These are phyloP conservation scores for Coprinellus aureogranulatus DNA, from an alignment of 768 basidiomycete genomes.

Conservation along the genomic window DNA sequence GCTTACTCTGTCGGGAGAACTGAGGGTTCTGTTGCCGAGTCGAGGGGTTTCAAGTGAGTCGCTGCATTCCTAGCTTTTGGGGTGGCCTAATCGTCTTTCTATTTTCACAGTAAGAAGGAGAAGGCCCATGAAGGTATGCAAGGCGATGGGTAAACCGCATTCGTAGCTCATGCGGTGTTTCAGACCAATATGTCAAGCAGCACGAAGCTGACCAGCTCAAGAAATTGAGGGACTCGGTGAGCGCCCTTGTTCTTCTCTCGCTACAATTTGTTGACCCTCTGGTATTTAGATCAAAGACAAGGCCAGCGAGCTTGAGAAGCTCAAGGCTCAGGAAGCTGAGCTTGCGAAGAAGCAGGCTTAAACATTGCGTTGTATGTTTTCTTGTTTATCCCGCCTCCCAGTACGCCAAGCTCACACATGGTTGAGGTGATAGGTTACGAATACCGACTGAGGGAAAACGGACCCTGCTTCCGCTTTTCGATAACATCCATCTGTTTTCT, in stretches of 20 bases:
- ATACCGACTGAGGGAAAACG: too few relatives aligned
- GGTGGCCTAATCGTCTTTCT: slow-evolving; percentile 10
- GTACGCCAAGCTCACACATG: too few relatives aligned
- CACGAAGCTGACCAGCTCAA: slow-evolving; percentile 57
- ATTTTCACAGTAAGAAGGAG: slow-evolving; percentile 61
- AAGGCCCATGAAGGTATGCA: slow-evolving; percentile 56
- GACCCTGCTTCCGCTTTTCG: too few relatives aligned
- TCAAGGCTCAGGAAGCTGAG: slow-evolving; percentile 9
- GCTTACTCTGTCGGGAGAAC: slow-evolving; percentile 37
- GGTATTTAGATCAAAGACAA: slow-evolving; percentile 30
- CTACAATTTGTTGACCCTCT: not conserved
- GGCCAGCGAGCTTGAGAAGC: slow-evolving; percentile 25
- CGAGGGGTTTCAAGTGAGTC: slow-evolving; percentile 60
- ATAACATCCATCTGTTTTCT: too few relatives aligned
- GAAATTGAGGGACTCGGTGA: slow-evolving; percentile 58
- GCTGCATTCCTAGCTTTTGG: slow-evolving; percentile 7
- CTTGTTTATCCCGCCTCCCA: too few relatives aligned
- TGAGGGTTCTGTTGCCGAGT: slow-evolving; percentile 62
- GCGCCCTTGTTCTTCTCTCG: slow-evolving; percentile 14
- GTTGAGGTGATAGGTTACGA: too few relatives aligned
- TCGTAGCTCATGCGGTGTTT: not conserved
- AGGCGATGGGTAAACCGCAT: not conserved
- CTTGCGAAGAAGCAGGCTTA: not conserved
- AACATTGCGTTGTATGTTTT: too few relatives aligned
- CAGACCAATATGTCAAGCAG: slow-evolving; percentile 63